Base-by-base conservation (phyloP, 2,329 filamentous ascomycete genomes). In the Trichoderma sp. region DNA sequence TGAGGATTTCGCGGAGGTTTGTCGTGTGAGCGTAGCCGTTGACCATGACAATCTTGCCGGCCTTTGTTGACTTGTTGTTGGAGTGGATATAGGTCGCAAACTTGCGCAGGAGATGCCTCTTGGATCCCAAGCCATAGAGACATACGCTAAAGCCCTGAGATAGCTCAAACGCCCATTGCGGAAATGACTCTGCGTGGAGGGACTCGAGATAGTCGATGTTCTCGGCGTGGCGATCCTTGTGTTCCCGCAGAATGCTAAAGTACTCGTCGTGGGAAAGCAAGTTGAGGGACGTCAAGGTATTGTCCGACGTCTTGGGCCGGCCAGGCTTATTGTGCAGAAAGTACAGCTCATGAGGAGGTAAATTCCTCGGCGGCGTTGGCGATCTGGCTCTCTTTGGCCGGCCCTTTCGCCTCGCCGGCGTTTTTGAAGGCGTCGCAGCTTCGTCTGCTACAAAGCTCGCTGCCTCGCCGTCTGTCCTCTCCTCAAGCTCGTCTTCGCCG, bases 251-350 rank as follows among this genome's bases (percentile, higher is more conserved):
- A 57, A 83, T 74, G 58, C 88, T 85, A 76, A 97, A 97, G 81
- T 96, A 99, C 79, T 98, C 94, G 71, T 98, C 95, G 77, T 98
- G 95, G 1, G 93, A 94, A 71, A 98, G 89, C 12, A 97, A 85
- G 4, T 89, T 85, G 39, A 97, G 84, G 5, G 91, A 90, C 0
- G 91, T 87, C 6, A 98, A 85, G 0, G 90, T 97, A 75, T 96
- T 96, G 78, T 93, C 92, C 1, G 95, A 98, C 0, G 95, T 97
- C 81, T 95, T 95, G 58, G 89, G 86, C 4, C 90, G 88, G 2
- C 93, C 94, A 0, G 93, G 90, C 62, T 93, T 91, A 79, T 97
- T 98, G 78, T 98, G 93, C 78, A 92, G 93, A 80, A 99, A 98
- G 83, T 97, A 99, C 75, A 92, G 88, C 80, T 98, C 96, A 78